phyloP scores from a whole-genome alignment of 2,329 filamentous ascomycete species.

The Aspergillus unguis region DNA sequence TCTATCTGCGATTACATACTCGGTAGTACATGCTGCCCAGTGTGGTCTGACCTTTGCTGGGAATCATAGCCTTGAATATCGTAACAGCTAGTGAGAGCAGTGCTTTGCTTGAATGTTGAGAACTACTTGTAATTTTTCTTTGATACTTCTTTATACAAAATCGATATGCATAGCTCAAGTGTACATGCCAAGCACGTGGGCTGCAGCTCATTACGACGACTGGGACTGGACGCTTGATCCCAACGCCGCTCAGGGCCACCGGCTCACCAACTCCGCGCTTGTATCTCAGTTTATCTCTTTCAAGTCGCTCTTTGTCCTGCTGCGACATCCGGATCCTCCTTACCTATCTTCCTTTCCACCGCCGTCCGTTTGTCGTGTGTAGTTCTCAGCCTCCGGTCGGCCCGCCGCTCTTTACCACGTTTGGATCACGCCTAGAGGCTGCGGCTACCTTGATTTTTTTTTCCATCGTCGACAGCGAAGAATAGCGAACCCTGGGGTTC shows the following conservation, averaged over 20 bases:
- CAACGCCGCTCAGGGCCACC: not conserved
- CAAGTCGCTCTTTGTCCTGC: not conserved
- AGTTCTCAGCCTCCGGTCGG: constrained; percentile 5
- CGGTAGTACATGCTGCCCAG: too few species aligned
- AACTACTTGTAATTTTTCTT: too few species aligned
- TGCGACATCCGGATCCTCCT: not conserved
- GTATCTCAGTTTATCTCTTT: not conserved
- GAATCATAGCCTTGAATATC: too few species aligned
- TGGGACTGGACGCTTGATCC: not conserved
- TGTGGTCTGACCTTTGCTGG: too few species aligned
- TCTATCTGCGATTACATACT: too few species aligned
- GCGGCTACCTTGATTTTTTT: not conserved
- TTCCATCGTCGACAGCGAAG: constrained; percentile 5
- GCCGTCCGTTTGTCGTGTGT: constrained; percentile 1
- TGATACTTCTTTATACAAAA: too few species aligned
- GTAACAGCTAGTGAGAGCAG: too few species aligned
- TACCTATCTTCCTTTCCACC: not conserved
- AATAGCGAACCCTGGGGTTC: constrained; percentile 1
- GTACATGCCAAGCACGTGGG: too few species aligned
- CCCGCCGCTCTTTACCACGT: constrained; percentile 16
- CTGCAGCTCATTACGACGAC: constrained; percentile 6
- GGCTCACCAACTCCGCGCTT: not conserved
- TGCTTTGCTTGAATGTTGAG: too few species aligned
- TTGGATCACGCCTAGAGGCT: constrained; percentile 12
- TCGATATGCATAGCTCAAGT: too few species aligned